These are phyloP conservation scores for Boletus semigastroideus DNA, from an alignment of 1,284 basidiomycete genomes.

Conservation along the genomic window DNA sequence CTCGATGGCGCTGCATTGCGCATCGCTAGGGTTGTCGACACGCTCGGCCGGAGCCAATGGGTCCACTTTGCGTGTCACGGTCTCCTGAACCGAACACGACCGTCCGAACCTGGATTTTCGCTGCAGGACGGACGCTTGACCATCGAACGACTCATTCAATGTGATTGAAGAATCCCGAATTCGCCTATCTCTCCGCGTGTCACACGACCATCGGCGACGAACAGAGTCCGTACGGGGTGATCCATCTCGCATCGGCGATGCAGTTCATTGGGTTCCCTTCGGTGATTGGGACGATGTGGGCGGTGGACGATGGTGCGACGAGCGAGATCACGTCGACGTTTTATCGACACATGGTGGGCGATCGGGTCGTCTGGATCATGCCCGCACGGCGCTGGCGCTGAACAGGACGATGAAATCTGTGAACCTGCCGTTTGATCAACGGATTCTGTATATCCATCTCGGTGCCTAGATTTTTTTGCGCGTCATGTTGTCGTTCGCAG, in stretches of 20 bases:
- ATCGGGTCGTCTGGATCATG: not conserved
- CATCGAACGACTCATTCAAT: not conserved
- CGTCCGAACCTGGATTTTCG: not conserved
- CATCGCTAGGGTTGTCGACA: too few relatives aligned
- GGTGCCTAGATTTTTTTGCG: not conserved
- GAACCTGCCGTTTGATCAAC: not conserved
- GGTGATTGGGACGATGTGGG: not conserved
- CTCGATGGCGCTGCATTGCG: too few relatives aligned
- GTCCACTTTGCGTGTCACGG: too few relatives aligned
- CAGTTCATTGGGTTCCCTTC: too few relatives aligned
- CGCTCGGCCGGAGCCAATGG: too few relatives aligned
- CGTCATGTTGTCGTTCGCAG: too few relatives aligned
- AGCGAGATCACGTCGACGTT: not conserved
- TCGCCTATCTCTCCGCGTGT: not conserved
- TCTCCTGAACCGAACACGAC: too few relatives aligned
- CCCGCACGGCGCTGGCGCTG: not conserved
- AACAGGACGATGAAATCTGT: not conserved
- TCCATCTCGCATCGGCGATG: not conserved
- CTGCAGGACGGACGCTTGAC: not conserved
- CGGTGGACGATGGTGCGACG: not conserved
- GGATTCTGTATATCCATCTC: not conserved
- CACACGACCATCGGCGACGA: not conserved
- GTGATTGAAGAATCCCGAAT: not conserved
- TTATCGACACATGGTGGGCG: not conserved
- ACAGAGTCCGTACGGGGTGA: not conserved